Percentiles rank a stretch among this genome's conserved stretches.
These are phyloP conservation scores for Hansenula sp. DNA, from an alignment of 1,139 yeast species.

Conservation along the genomic window DNA sequence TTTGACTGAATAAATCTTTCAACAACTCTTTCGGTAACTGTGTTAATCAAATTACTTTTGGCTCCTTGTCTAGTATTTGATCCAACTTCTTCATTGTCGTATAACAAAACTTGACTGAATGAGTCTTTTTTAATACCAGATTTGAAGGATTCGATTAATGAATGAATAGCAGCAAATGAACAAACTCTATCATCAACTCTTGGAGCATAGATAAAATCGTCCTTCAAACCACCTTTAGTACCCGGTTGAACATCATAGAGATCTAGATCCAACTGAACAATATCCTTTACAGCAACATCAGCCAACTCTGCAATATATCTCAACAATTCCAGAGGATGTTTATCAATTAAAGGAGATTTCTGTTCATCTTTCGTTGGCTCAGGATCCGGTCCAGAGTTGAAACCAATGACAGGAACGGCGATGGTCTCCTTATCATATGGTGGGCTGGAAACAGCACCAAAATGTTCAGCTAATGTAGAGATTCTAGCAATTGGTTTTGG, in stretches of 20 bases:
- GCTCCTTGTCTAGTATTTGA: constrained; percentile 58
- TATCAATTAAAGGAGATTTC: constrained; percentile 55
- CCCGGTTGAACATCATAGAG: constrained; percentile 64
- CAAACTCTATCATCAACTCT: constrained; percentile 66
- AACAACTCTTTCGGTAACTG: constrained; percentile 38
- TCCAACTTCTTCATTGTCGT: constrained; percentile 64
- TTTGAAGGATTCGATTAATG: constrained; percentile 40
- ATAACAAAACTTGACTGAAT: constrained; percentile 48
- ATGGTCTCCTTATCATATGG: constrained; percentile 60
- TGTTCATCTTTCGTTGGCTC: constrained; percentile 57
- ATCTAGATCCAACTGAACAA: constrained; percentile 58
- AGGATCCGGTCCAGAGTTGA: constrained; percentile 30
- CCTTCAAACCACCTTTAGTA: constrained; percentile 53
- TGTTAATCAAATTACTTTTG: constrained; percentile 47
- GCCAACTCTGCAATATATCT: constrained; percentile 53
- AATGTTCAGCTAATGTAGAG: constrained; percentile 65
- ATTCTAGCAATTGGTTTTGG: constrained; percentile 64
- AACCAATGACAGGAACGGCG: constrained; percentile 61
- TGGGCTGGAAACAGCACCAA: constrained; percentile 46
- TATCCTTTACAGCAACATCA: constrained; percentile 42
- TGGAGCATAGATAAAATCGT: constrained; percentile 63
- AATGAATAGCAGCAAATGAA: constrained; percentile 53
- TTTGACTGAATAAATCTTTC: constrained; percentile 13
- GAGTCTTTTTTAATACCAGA: constrained; percentile 28
- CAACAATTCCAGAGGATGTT: constrained; percentile 51